A percentile compares a stretch with the other conserved stretches of the same genome.
Conservation (phyloP, 73 alveolate genomes). For the Stentor roeselii region DNA sequence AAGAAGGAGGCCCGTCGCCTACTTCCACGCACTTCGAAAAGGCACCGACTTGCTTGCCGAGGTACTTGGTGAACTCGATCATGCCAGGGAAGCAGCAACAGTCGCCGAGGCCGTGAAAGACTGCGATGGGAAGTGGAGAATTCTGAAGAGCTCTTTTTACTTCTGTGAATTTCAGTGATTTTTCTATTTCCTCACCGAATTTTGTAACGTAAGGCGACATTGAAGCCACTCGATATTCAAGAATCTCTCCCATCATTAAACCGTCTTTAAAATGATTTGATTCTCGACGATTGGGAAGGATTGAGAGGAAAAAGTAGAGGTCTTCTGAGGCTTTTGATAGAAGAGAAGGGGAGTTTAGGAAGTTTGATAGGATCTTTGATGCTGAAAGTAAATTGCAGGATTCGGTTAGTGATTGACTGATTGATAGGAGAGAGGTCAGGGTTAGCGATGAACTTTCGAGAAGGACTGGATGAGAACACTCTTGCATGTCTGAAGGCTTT, state of each 20-base stretch:
- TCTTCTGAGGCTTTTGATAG: not conserved
- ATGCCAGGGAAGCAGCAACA: conserved; percentile 53
- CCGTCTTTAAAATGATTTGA: not conserved
- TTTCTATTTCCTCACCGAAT: not conserved
- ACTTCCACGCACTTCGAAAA: conserved; percentile 80
- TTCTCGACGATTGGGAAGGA: not conserved
- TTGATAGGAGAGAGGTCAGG: too few species aligned
- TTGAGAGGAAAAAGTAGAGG: too few species aligned
- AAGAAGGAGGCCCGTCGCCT: conserved; percentile 64
- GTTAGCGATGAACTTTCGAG: too few species aligned
- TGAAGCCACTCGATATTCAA: not conserved
- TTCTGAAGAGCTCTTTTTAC: too few species aligned
- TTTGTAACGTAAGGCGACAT: not conserved
- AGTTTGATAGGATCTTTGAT: not conserved
- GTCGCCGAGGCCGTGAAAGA: conserved; percentile 67
- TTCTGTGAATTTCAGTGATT: conserved; percentile 17
- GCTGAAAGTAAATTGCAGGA: not conserved
- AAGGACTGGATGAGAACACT: too few species aligned
- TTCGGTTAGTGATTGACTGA: not conserved
- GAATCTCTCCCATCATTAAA: not conserved
- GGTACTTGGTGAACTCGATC: conserved; percentile 44
- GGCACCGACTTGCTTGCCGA: conserved; percentile 41
- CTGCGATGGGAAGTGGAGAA: conserved; percentile 48
- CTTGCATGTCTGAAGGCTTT: too few species aligned
- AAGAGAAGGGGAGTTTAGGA: not conserved